phyloP scores from a whole-genome alignment of 371 early-diverging fungal species.

The Mortierella sp. region DNA sequence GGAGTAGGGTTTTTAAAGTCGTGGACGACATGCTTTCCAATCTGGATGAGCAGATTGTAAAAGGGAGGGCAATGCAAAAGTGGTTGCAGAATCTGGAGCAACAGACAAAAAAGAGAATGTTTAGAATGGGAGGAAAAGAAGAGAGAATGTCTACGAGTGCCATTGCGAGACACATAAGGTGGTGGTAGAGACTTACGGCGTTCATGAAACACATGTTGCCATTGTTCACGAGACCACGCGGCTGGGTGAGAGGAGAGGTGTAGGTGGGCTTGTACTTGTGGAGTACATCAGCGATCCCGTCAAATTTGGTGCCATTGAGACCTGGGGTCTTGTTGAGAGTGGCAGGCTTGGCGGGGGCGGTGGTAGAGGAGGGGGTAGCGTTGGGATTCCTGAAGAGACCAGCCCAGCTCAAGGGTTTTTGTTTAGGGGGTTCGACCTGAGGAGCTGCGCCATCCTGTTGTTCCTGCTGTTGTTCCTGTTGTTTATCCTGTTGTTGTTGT shows the following conservation, averaged over 20 bases:
- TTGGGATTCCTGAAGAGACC: neutral
- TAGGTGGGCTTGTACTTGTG: slow-evolving; percentile 64
- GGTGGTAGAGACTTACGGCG: slow-evolving; percentile 62
- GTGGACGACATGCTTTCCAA: slow-evolving; percentile 72
- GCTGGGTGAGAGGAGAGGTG: slow-evolving; percentile 69
- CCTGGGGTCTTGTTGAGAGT: slow-evolving; percentile 28
- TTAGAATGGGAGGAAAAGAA: no score
- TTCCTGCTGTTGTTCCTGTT: neutral
- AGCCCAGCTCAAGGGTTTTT: no score
- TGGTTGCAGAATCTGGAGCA: slow-evolving; percentile 81
- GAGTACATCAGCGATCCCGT: slow-evolving; percentile 67
- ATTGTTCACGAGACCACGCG: slow-evolving; percentile 93
- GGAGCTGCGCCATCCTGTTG: slow-evolving; percentile 25
- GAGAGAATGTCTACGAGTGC: no score
- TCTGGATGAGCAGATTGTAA: slow-evolving; percentile 80
- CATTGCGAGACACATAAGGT: no score
- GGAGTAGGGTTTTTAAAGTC: slow-evolving; percentile 82
- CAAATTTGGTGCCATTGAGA: slow-evolving; percentile 56
- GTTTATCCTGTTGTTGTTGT: no score
- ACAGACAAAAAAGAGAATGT: neutral
- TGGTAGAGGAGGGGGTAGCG: slow-evolving; percentile 35
- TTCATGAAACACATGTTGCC: slow-evolving; percentile 99
- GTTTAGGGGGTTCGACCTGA: no score
- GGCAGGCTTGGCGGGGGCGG: slow-evolving; percentile 29
- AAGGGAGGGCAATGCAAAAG: slow-evolving; percentile 91